These are phyloP conservation scores for Dioscorea cayenensis DNA, from an alignment of 116 monocot genomes.

Conservation along the genomic window DNA sequence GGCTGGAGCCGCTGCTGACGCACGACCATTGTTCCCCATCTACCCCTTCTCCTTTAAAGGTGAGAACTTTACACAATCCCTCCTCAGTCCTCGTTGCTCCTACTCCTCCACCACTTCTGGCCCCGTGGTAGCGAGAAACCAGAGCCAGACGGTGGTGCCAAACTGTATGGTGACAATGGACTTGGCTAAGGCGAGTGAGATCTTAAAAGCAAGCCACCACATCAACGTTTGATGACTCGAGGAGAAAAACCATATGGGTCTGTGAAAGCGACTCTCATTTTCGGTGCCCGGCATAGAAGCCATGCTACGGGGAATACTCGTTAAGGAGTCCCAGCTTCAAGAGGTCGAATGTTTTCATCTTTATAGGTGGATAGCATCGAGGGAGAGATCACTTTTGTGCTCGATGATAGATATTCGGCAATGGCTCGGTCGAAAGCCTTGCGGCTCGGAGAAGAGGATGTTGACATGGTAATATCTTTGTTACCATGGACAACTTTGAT, in stretches of 20 bases:
- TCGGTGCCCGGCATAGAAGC: conserved; percentile 38
- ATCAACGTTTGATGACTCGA: conserved; percentile 69
- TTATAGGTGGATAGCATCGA: conserved; percentile 51
- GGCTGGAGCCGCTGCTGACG: conserved; percentile 4
- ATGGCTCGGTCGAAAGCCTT: conserved; percentile 67
- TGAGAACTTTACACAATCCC: conserved; percentile 55
- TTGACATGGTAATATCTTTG: no score
- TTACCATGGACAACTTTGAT: no score
- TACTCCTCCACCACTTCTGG: neutral
- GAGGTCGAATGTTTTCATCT: conserved; percentile 57
- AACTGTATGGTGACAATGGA: conserved; percentile 97
- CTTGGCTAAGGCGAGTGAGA: conserved; percentile 85
- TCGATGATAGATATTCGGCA: conserved; percentile 82
- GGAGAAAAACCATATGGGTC: no score
- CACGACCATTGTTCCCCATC: conserved; percentile 40
- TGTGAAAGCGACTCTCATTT: conserved; percentile 81
- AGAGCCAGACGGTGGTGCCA: conserved; percentile 32
- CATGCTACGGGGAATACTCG: conserved; percentile 17
- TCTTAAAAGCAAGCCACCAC: no score
- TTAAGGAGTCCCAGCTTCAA: conserved; percentile 76
- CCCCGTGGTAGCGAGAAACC: conserved; percentile 5
- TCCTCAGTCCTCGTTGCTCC: conserved; percentile 69
- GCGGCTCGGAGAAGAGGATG: no score
- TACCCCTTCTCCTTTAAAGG: conserved; percentile 73
- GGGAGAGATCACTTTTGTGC: conserved; percentile 71